Conservation (phyloP, 1,284 basidiomycete species). For the Ceratobasidium sp. region DNA sequence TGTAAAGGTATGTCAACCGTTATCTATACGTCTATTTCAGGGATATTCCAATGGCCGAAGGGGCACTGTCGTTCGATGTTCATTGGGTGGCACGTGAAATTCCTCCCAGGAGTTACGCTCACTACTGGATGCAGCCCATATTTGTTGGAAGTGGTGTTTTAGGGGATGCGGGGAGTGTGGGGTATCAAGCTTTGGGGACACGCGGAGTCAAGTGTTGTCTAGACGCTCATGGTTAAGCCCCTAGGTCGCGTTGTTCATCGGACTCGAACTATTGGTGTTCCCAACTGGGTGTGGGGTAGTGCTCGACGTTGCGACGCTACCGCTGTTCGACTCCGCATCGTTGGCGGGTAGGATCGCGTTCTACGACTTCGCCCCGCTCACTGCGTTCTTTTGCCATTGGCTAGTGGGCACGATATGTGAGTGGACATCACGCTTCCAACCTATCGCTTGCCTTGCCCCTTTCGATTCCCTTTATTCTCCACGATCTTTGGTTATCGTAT, state of each 20-base stretch:
- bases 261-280: slow-evolving; percentile 90
- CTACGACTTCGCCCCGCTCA: slow-evolving; percentile 77
- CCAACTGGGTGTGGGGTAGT: slow-evolving; percentile 91
- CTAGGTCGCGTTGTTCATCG: slow-evolving; percentile 87
- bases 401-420: slow-evolving; percentile 91
- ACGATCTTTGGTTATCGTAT: slow-evolving; percentile 26
- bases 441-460: slow-evolving; percentile 3
- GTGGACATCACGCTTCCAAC: slow-evolving; percentile 47
- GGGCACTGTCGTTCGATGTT: slow-evolving; percentile 20
- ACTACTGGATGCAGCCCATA: slow-evolving; percentile 9
- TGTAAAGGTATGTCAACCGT: slow-evolving; percentile 73
- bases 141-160: slow-evolving; percentile 27
- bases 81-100: slow-evolving; percentile 42
- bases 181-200: slow-evolving; percentile 42
- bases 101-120: slow-evolving; percentile 20
- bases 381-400: slow-evolving; percentile 91
- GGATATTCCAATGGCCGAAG: background rate
- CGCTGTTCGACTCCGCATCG: slow-evolving; percentile 83
- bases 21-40: slow-evolving; percentile 27
- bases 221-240: slow-evolving; percentile 7
- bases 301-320: slow-evolving; percentile 86
- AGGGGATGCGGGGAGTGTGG: slow-evolving; percentile 38
- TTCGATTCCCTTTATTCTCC: background rate
- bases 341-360: slow-evolving; percentile 72
- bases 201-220: slow-evolving; percentile 23